A percentile compares a stretch with the other conserved stretches of the same genome.
phyloP scores from a whole-genome alignment of 176 grass and related monocot genomes.

The Puya raimondii region DNA sequence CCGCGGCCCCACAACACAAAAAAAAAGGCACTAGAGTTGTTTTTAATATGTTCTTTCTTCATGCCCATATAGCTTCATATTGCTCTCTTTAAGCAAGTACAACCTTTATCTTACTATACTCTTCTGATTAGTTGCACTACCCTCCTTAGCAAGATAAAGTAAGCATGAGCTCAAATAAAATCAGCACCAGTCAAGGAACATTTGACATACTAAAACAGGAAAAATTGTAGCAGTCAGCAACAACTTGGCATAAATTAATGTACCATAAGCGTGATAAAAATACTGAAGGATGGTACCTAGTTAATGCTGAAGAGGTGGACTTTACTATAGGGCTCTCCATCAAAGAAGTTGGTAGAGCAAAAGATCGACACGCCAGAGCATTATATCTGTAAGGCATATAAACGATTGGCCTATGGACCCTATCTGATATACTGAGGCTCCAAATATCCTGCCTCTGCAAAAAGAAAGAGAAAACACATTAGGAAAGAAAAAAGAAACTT shows the following conservation, averaged over 20 bases:
- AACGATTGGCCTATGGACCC: constrained; percentile 43
- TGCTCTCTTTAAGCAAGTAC: too few relatives aligned
- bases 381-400: constrained; percentile 33
- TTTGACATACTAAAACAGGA: not conserved
- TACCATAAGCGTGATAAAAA: constrained; percentile 17
- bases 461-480: not conserved
- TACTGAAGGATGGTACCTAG: constrained; percentile 37
- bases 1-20: too few relatives aligned
- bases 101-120: too few relatives aligned
- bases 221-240: constrained; percentile 3
- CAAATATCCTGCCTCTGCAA: constrained; percentile 45
- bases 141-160: too few relatives aligned
- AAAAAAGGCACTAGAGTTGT: too few relatives aligned
- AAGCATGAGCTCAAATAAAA: too few relatives aligned
- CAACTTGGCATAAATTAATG: constrained; percentile 1
- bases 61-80: too few relatives aligned
- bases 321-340: constrained; percentile 64
- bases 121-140: too few relatives aligned
- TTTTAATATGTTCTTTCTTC: too few relatives aligned
- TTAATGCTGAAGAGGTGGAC: constrained; percentile 45
- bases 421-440: constrained; percentile 29
- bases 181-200: not conserved
- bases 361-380: constrained; percentile 35
- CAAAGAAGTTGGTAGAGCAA: constrained; percentile 42
- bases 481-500: constrained; percentile 8